Evolutionary conservation across 345 rosid genomes (phyloP).

Genomic region (Citrus hindsii): DNA sequence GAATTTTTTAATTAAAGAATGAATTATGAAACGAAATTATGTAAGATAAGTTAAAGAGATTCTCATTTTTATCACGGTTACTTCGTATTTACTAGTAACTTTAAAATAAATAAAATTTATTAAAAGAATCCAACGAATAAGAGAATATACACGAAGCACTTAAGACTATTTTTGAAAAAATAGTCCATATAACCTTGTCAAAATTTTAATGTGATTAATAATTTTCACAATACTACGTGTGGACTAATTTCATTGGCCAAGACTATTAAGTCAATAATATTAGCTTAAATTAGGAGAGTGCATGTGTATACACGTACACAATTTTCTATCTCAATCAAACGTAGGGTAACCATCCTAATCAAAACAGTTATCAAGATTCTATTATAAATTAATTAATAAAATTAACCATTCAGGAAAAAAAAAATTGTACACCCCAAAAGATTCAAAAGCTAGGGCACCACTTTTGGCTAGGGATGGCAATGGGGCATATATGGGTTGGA

Average conservation of each 20-base stretch:
- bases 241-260: constrained; percentile 14
- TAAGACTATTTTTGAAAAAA: background rate
- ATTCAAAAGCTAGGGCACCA: background rate
- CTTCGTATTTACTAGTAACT: background rate
- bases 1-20: background rate
- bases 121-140: no score
- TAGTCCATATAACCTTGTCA: background rate
- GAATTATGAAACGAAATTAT: background rate
- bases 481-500: no score
- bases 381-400: background rate
- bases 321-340: background rate
- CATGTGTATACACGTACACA: background rate
- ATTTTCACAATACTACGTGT: background rate
- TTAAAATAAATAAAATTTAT: background rate
- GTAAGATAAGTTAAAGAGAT: background rate
- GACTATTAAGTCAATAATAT: background rate
- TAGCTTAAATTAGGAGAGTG: background rate
- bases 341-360: background rate
- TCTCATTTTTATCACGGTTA: background rate
- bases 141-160: no score
- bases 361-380: background rate
- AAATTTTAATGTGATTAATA: background rate
- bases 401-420: no score
- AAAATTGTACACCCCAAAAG: background rate
- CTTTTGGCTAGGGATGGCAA: no score